Conservation (phyloP, 768 basidiomycete genomes). For the Lactifluus rugatus region DNA sequence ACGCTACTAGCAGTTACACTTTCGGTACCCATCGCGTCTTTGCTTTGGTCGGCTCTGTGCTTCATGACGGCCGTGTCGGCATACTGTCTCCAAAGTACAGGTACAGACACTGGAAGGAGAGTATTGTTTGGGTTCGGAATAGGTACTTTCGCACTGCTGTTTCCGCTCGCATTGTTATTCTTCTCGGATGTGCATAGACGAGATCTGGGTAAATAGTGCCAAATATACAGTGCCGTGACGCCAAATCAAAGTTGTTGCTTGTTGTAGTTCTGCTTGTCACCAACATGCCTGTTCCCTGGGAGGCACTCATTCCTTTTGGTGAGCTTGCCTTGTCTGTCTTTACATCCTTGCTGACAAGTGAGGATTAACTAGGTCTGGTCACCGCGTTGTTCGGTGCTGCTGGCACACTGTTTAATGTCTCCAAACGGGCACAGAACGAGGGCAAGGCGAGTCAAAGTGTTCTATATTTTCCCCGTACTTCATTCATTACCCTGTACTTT, state of each 20-base stretch:
- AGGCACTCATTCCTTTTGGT: slow-evolving; percentile 97
- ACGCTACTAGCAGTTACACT: slow-evolving; percentile 3
- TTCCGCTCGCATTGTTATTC: not conserved
- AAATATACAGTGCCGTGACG: not conserved
- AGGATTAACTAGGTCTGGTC: slow-evolving; percentile 50
- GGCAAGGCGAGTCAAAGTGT: slow-evolving; percentile 57
- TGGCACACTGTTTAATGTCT: slow-evolving; percentile 76
- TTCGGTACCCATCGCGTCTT: slow-evolving; percentile 6
- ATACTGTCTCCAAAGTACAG: not conserved
- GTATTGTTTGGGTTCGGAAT: not conserved
- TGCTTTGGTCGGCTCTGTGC: slow-evolving; percentile 6
- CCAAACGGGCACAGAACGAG: slow-evolving; percentile 74
- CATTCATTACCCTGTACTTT: not conserved
- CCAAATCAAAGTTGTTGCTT: not conserved
- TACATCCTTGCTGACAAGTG: not conserved
- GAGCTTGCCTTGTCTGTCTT: not conserved
- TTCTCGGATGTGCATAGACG: not conserved
- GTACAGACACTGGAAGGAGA: not conserved
- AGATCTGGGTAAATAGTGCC: slow-evolving; percentile 3
- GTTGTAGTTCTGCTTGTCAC: not conserved
- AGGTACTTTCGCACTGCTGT: not conserved
- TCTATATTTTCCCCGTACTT: not conserved
- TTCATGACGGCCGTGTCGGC: slow-evolving; percentile 2
- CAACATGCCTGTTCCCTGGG: slow-evolving; percentile 93
- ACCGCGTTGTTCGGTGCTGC: slow-evolving; percentile 85